Evolutionary conservation across 2,329 filamentous ascomycete species (phyloP), one percentile per base, ranked within the genome.

Genomic region (Alternaria tenuissima): DNA sequence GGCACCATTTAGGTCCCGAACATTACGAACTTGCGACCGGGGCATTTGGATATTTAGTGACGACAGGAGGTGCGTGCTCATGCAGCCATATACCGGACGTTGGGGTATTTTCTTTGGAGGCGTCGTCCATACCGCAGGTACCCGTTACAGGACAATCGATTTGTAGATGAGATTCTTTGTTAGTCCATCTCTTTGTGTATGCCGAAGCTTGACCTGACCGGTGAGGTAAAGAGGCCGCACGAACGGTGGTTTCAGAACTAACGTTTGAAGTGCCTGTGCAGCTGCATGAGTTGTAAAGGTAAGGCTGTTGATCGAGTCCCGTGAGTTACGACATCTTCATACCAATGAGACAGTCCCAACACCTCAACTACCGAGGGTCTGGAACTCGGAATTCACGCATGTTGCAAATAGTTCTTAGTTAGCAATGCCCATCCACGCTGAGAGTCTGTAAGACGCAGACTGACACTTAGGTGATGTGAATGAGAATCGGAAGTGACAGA

Each of bases 11-110:
- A 61, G 53, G 55, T 64, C 60, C 59, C 62, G 62, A 67, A 66
- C 56, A 47, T 61, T 56, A 61, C 49, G 61, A 60, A 52, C 41
- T 44, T 42, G 55, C 44, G 61, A 65, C 61, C 39, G 52, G 63
- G 63, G 64, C 67, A 69, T 65, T 67, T 71, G 70, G 71, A 63
- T 63, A 72, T 55, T 65, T 57, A 59, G 60, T 55, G 49, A 61
- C 62, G 61, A 60, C 55, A 58, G 55, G 59, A 59, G 63, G 59
- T 59, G 62, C 72, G 65, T 70, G 58, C 70, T 65, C 62, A 75
- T 73, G 70, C 67, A 71, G 63, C 62, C 65, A 65, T 61, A 60
- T 60, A 62, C 49, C 59, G 46, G 52, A n/a, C 24, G 52, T 55
- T 63, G 56, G 59, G 63, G 63, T 65, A 54, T 58, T 63, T 67